A percentile compares a stretch with the other conserved stretches of the same genome.
These are phyloP conservation scores for Monosporascus cannonballus DNA, from an alignment of 2,329 filamentous ascomycete genomes.

Conservation along the genomic window DNA sequence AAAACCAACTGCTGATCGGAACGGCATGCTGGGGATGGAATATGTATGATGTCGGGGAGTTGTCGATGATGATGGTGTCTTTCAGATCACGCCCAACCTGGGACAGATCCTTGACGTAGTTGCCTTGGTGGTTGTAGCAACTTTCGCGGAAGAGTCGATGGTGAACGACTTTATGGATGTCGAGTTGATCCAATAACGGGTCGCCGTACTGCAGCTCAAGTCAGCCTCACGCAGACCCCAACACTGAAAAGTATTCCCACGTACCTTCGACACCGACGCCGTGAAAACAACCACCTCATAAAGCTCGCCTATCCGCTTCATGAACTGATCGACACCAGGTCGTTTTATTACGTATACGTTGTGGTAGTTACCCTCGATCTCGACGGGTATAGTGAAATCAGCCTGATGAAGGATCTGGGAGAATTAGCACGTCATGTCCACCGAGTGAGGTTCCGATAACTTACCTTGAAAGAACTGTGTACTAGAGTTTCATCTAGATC, in stretches of 20 bases:
- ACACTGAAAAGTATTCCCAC: constrained; percentile 15
- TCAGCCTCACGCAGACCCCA: constrained; percentile 13
- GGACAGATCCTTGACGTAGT: constrained; percentile 98
- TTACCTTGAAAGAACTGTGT: constrained; percentile 97
- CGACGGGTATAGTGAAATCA: constrained; percentile 97
- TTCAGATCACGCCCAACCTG: constrained; percentile 93
- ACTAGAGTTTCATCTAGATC: constrained; percentile 96
- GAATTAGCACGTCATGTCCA: constrained; percentile 2
- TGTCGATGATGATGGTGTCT: constrained; percentile 99
- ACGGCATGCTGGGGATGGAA: constrained; percentile 99
- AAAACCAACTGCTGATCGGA: constrained; percentile 99
- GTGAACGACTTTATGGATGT: constrained; percentile 95
- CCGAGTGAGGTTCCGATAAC: constrained; percentile 10
- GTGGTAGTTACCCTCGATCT: constrained; percentile 98
- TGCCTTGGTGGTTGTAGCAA: constrained; percentile 98
- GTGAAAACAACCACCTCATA: constrained; percentile 99
- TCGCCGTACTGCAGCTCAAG: constrained; percentile 70
- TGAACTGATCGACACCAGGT: constrained; percentile 97
- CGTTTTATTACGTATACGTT: constrained; percentile 99
- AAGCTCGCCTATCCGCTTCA: constrained; percentile 95
- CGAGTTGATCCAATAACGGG: constrained; percentile 88
- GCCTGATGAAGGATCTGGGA: constrained; percentile 91
- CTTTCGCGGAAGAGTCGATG: constrained; percentile 96
- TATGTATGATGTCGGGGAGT: constrained; percentile 98
- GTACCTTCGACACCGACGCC: constrained; percentile 92